Conservation (phyloP, 2,329 filamentous ascomycete genomes). For the Pestalotiopsis sp. region DNA sequence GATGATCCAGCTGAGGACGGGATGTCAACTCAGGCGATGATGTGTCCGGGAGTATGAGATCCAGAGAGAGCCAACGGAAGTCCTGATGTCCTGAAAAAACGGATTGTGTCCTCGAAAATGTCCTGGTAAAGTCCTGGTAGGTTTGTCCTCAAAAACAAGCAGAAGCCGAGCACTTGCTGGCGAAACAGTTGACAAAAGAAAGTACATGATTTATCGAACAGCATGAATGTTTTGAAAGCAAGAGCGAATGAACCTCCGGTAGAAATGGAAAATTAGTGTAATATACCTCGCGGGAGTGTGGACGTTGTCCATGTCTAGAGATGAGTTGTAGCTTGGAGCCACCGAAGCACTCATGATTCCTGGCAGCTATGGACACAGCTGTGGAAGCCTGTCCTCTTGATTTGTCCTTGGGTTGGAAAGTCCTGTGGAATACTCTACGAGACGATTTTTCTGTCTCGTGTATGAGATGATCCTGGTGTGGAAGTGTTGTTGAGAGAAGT, state of each 20-base stretch:
- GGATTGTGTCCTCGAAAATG: slow-evolving; percentile 19
- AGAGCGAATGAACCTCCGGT: slow-evolving; percentile 45
- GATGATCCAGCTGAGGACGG: slow-evolving; percentile 30
- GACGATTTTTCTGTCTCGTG: slow-evolving; percentile 7
- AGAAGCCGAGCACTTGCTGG: slow-evolving; percentile 30
- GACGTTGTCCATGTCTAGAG: slow-evolving; percentile 61
- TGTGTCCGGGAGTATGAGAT: background rate
- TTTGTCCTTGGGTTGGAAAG: slow-evolving; percentile 6
- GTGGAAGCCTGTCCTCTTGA: slow-evolving; percentile 5
- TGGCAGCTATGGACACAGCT: slow-evolving; percentile 6
- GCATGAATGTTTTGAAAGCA: slow-evolving; percentile 31
- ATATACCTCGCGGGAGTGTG: slow-evolving; percentile 64
- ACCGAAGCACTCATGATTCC: slow-evolving; percentile 49
- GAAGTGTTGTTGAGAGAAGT: background rate
- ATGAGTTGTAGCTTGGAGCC: slow-evolving; percentile 52
- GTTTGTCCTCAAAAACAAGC: slow-evolving; percentile 2
- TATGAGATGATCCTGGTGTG: background rate
- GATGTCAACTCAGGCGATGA: slow-evolving; percentile 17
- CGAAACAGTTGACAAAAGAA: slow-evolving; percentile 28
- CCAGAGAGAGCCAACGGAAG: background rate
- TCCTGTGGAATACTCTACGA: slow-evolving; percentile 11
- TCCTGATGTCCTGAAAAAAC: slow-evolving; percentile 4
- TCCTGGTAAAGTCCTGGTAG: slow-evolving; percentile 21
- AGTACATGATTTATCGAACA: slow-evolving; percentile 33
- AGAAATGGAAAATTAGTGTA: slow-evolving; percentile 53